phyloP scores from a whole-genome alignment of 805 yeast species.

The Saccharomyces jurei region DNA sequence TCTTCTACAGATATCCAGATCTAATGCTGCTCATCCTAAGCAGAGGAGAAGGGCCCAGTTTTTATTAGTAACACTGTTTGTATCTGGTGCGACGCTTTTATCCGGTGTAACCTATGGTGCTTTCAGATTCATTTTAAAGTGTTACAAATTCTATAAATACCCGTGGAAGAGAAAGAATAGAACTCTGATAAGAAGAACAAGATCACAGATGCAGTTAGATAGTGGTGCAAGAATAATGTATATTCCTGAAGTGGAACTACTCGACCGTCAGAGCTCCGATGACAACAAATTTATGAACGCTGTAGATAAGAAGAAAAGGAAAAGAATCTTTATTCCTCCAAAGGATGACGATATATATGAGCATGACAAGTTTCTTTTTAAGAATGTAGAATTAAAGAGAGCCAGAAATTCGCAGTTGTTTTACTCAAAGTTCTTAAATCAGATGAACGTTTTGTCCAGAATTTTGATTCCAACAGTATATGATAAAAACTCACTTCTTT shows the following conservation, averaged over 20 bases:
- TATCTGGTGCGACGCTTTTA: slow-evolving; percentile 12
- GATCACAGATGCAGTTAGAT: slow-evolving; percentile 23
- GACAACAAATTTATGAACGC: neutral
- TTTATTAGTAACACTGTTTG: slow-evolving; percentile 15
- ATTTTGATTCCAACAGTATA: slow-evolving; percentile 71
- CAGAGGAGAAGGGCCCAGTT: slow-evolving; percentile 22
- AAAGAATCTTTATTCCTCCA: slow-evolving; percentile 24
- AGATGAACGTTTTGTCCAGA: slow-evolving; percentile 67
- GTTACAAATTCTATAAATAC: slow-evolving; percentile 8
- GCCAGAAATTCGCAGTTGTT: slow-evolving; percentile 26
- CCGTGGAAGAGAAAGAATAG: slow-evolving; percentile 6
- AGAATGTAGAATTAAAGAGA: slow-evolving; percentile 20
- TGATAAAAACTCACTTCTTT: slow-evolving; percentile 56
- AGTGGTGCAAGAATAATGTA: slow-evolving; percentile 30
- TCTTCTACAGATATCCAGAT: slow-evolving; percentile 14
- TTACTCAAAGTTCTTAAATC: slow-evolving; percentile 62
- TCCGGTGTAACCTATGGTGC: slow-evolving; percentile 16
- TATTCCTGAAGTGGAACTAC: slow-evolving; percentile 19
- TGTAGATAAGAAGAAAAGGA: slow-evolving; percentile 9
- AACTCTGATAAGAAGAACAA: slow-evolving; percentile 17
- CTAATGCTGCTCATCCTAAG: slow-evolving; percentile 15
- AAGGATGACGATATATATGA: slow-evolving; percentile 26
- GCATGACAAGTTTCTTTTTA: slow-evolving; percentile 28
- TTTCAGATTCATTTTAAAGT: slow-evolving; percentile 7
- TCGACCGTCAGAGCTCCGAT: slow-evolving; percentile 1